phyloP scores from a whole-genome alignment of 2,329 filamentous ascomycete species.

The Ceratocystis albifundus region DNA sequence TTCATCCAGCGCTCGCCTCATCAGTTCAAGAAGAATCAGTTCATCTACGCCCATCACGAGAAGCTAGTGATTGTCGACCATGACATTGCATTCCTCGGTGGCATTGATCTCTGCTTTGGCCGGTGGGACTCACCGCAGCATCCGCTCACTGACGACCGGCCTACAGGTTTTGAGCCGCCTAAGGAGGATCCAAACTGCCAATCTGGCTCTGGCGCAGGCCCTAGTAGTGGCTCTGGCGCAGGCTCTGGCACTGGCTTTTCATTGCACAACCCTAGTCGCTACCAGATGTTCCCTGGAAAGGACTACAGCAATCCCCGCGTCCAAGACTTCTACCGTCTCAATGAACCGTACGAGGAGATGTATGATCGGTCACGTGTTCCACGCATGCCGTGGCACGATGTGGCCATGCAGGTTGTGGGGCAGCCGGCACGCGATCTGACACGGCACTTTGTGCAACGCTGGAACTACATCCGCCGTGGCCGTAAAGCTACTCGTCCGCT shows the following conservation, averaged over 20 bases:
- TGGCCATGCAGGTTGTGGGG: conserved; percentile 93
- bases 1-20: conserved; percentile 95
- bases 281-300: conserved; percentile 92
- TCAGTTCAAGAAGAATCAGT: conserved; percentile 96
- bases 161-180: conserved; percentile 79
- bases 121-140: conserved; percentile 96
- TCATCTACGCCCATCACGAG: conserved; percentile 98
- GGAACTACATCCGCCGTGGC: conserved; percentile 92
- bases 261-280: conserved; percentile 75
- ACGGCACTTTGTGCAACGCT: conserved; percentile 90
- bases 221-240: not conserved
- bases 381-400: conserved; percentile 97
- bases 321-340: conserved; percentile 84
- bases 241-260: conserved; percentile 40
- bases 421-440: conserved; percentile 90
- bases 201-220: not conserved
- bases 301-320: conserved; percentile 96
- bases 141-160: conserved; percentile 79
- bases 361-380: conserved; percentile 83
- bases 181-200: not conserved
- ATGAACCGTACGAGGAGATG: conserved; percentile 97
- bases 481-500: conserved; percentile 88
- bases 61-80: conserved; percentile 97
- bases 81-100: conserved; percentile 87
- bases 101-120: conserved; percentile 92